phyloP scores from a whole-genome alignment of 2,329 filamentous ascomycete species.

The Trichophyton equinum region DNA sequence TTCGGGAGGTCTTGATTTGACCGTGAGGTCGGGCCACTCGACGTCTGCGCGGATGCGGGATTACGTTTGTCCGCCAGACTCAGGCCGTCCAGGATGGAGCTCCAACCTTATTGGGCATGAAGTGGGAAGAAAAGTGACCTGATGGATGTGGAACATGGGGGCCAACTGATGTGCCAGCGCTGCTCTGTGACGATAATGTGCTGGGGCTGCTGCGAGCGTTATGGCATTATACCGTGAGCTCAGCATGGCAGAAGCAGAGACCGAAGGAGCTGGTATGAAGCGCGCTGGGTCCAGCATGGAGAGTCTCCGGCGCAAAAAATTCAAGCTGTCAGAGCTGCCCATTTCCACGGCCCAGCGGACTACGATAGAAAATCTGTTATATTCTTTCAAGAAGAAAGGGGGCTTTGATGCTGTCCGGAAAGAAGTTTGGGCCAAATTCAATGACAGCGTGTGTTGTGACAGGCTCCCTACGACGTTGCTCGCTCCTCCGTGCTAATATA shows the following conservation, averaged over 20 bases:
- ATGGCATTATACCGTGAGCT: neutral
- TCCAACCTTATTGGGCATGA: no score
- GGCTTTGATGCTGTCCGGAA: slow-evolving; percentile 52
- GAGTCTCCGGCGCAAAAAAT: slow-evolving; percentile 33
- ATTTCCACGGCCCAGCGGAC: slow-evolving; percentile 45
- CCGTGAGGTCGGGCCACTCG: neutral
- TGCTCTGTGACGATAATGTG: neutral
- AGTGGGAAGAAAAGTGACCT: no score
- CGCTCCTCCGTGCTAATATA: neutral
- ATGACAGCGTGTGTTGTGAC: slow-evolving; percentile 36
- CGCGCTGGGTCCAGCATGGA: slow-evolving; percentile 19
- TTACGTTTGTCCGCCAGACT: neutral
- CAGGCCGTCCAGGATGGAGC: no score
- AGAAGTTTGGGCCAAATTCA: slow-evolving; percentile 47
- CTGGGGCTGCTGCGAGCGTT: neutral
- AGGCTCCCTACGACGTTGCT: neutral
- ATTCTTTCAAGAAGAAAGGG: slow-evolving; percentile 55
- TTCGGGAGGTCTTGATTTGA: neutral
- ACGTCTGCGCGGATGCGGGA: neutral
- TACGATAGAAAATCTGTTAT: slow-evolving; percentile 48
- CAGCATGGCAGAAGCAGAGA: slow-evolving; percentile 23
- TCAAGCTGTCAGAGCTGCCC: slow-evolving; percentile 50
- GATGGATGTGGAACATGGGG: no score
- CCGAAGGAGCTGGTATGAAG: slow-evolving; percentile 19
- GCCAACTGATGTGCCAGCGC: neutral